These are phyloP conservation scores for Cryptococcus deneoformans DNA, from an alignment of 1,284 basidiomycete genomes.

Conservation along the genomic window DNA sequence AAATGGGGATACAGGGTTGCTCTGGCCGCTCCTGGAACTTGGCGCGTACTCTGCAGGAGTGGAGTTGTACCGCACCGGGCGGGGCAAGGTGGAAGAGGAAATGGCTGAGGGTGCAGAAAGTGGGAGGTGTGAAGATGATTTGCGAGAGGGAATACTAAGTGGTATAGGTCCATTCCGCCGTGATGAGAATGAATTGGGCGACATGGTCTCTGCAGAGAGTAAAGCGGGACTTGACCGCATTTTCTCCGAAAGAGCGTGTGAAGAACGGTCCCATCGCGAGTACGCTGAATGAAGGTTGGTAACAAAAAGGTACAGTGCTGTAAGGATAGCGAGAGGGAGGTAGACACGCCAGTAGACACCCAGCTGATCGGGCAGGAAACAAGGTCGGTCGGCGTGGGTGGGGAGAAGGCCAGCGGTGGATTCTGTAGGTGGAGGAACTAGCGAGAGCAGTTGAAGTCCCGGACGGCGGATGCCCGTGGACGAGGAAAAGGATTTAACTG, in stretches of 20 bases:
- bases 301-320: conserved; percentile 44
- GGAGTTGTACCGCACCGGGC: conserved; percentile 3
- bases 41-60: conserved; percentile 3
- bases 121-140: conserved; percentile 18
- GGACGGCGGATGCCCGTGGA: conserved; percentile 70
- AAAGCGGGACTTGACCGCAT: conserved; percentile 16
- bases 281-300: conserved; percentile 42
- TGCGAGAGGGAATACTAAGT: conserved; percentile 34
- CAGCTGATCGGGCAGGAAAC: conserved; percentile 66
- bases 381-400: conserved; percentile 57
- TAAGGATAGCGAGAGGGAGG: conserved; percentile 56
- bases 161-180: conserved; percentile 30
- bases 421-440: conserved; percentile 53
- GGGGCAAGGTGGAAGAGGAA: conserved; percentile 2
- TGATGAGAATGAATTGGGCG: conserved; percentile 5
- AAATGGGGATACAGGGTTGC: conserved; percentile 29
- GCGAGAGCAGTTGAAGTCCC: conserved; percentile 79
- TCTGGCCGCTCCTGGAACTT: conserved; percentile 1
- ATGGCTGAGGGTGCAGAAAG: conserved; percentile 1
- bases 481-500: conserved; percentile 79
- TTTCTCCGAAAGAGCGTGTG: conserved; percentile 16
- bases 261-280: conserved; percentile 18
- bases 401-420: conserved; percentile 17
- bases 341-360: conserved; percentile 62
- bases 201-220: conserved; percentile 10